Evolutionary conservation across 1,284 basidiomycete species (phyloP).

Genomic region (Moesziomyces aphidis): DNA sequence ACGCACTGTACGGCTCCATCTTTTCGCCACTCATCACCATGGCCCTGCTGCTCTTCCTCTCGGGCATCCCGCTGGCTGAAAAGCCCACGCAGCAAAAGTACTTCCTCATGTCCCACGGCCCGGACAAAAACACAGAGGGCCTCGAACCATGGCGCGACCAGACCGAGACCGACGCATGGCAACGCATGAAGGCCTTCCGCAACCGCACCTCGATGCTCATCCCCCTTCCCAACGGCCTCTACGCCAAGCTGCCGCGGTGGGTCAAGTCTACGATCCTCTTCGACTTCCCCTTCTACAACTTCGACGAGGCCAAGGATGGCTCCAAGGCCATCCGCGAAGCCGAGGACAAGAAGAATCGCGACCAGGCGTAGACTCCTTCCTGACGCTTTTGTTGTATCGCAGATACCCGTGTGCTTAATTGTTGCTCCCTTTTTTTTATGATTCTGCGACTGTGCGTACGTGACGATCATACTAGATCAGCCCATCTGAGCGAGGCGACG

Average conservation of each 20-base stretch:
- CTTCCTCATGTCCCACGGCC: slow-evolving; percentile 72
- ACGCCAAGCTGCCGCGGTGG: slow-evolving; percentile 73
- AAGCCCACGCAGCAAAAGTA: slow-evolving; percentile 78
- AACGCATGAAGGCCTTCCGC: slow-evolving; percentile 55
- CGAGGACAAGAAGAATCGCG: slow-evolving; percentile 46
- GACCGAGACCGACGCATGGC: slow-evolving; percentile 57
- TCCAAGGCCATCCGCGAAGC: slow-evolving; percentile 48
- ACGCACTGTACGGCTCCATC: slow-evolving; percentile 54
- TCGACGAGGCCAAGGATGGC: slow-evolving; percentile 61
- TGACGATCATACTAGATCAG: slow-evolving; percentile 19
- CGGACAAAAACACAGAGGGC: slow-evolving; percentile 36
- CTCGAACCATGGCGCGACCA: slow-evolving; percentile 49
- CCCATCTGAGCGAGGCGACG: slow-evolving; percentile 50
- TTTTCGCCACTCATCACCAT: slow-evolving; percentile 64
- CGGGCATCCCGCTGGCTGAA: slow-evolving; percentile 79
- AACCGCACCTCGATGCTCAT: slow-evolving; percentile 75
- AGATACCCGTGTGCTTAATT: slow-evolving; percentile 8
- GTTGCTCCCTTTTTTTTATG: slow-evolving; percentile 15
- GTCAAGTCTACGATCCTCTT: slow-evolving; percentile 75
- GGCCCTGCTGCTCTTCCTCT: slow-evolving; percentile 70
- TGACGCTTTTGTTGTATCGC: not conserved
- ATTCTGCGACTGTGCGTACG: not conserved
- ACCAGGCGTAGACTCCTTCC: slow-evolving; percentile 13
- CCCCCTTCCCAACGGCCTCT: slow-evolving; percentile 75
- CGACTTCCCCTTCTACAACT: slow-evolving; percentile 69